Conservation (phyloP, 371 early-diverging fungal species). For the Mucor circinelloides region DNA sequence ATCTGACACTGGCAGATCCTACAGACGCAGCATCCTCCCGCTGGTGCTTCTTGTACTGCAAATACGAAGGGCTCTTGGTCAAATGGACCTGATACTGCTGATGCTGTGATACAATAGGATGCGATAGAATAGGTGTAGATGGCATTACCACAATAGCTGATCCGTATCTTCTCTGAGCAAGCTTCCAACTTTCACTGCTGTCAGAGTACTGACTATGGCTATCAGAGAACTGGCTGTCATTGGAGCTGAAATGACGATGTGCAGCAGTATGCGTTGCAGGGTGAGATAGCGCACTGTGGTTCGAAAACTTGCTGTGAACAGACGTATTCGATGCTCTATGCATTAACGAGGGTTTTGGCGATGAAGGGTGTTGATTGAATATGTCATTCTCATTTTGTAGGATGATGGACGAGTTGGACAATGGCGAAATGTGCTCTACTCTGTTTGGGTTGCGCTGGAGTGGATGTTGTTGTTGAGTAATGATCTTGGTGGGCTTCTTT, state of each 20-base stretch:
- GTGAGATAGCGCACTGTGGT: background rate
- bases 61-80: background rate
- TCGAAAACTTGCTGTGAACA: background rate
- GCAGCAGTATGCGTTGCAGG: background rate
- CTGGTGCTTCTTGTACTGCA: background rate
- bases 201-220: background rate
- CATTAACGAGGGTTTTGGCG: background rate
- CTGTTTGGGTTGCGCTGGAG: background rate
- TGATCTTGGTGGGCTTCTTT: background rate
- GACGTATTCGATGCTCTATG: background rate
- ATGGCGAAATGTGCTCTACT: slow-evolving; percentile 9
- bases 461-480: background rate
- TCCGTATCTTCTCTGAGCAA: background rate
- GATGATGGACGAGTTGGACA: background rate
- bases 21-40: background rate
- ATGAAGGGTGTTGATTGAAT: background rate
- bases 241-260: background rate
- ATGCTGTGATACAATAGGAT: background rate
- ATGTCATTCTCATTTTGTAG: background rate
- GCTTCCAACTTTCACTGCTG: slow-evolving; percentile 9
- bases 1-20: background rate
- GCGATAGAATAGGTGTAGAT: background rate
- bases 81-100: background rate
- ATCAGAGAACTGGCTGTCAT: background rate
- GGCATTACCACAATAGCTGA: background rate